A percentile compares a stretch with the other conserved stretches of the same genome.
phyloP scores from a whole-genome alignment of 805 yeast genomes.

The Metschnikowia borealis region DNA sequence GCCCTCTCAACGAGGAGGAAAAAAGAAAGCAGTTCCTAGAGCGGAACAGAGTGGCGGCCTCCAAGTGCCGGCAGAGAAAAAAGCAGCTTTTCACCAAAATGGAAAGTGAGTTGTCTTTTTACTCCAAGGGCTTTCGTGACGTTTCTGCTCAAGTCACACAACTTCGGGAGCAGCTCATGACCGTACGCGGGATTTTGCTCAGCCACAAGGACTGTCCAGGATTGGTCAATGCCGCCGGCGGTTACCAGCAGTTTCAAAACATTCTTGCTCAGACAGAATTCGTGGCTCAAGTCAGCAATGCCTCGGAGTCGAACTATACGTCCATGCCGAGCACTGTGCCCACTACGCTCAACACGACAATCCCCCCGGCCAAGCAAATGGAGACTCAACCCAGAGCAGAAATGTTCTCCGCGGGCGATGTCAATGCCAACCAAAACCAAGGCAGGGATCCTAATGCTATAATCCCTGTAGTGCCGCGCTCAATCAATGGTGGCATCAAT shows the following conservation, averaged over 20 bases:
- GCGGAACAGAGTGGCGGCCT: slow-evolving; percentile 91
- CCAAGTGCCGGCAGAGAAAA: slow-evolving; percentile 91
- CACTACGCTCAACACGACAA: slow-evolving; percentile 26
- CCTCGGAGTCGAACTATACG: slow-evolving; percentile 20
- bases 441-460: not conserved
- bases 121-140: slow-evolving; percentile 65
- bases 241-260: slow-evolving; percentile 42
- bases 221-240: slow-evolving; percentile 43
- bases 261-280: slow-evolving; percentile 34
- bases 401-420: not conserved
- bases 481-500: not conserved
- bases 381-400: not conserved
- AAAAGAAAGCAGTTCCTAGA: slow-evolving; percentile 77
- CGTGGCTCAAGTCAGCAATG: slow-evolving; percentile 25
- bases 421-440: not conserved
- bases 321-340: slow-evolving; percentile 40
- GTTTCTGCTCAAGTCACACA: slow-evolving; percentile 55
- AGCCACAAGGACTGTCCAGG: slow-evolving; percentile 49
- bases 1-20: slow-evolving; percentile 24
- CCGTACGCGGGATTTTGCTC: slow-evolving; percentile 44
- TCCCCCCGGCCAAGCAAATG: not conserved
- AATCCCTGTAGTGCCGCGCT: not conserved
- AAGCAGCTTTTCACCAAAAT: slow-evolving; percentile 81
- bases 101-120: slow-evolving; percentile 73
- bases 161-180: slow-evolving; percentile 54